Percentiles rank a stretch among this genome's conserved stretches.
Conservation (phyloP, 768 basidiomycete genomes). For the Holtermannia corniformis region DNA sequence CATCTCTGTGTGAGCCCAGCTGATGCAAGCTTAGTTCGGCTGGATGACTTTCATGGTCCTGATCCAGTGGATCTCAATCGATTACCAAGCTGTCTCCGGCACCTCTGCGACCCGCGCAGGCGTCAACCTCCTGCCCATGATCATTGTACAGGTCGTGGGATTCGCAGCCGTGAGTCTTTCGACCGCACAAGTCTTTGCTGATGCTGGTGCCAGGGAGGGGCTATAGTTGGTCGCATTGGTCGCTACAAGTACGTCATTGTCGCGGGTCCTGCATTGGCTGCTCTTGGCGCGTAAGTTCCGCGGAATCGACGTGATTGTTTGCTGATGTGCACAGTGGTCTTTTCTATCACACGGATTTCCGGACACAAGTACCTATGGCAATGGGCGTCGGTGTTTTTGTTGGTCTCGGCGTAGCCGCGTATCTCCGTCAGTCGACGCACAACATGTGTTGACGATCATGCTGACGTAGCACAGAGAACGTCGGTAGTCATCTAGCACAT, state of each 20-base stretch:
- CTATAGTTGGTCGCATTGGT: constrained; percentile 34
- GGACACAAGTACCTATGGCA: neutral
- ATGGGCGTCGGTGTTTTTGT: neutral
- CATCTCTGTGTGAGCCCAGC: constrained; percentile 20
- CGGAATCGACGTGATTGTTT: neutral
- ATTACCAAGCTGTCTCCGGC: constrained; percentile 38
- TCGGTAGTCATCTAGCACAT: no score
- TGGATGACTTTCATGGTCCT: neutral
- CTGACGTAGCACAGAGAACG: no score
- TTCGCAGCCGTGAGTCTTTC: constrained; percentile 36
- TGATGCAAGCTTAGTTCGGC: constrained; percentile 4
- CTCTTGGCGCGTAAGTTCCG: constrained; percentile 18
- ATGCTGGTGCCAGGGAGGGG: neutral
- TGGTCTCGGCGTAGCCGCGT: neutral
- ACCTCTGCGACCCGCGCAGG: constrained; percentile 37
- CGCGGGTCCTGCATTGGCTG: constrained; percentile 37
- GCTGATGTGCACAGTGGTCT: neutral
- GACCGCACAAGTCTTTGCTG: neutral
- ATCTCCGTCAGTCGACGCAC: neutral
- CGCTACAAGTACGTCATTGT: constrained; percentile 43
- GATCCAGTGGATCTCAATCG: neutral
- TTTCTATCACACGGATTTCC: neutral
- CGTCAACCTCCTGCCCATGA: constrained; percentile 40
- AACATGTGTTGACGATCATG: no score
- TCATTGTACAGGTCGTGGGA: constrained; percentile 33